Conservation (phyloP, 306 rosid genomes). For the Acacia crassicarpa region DNA sequence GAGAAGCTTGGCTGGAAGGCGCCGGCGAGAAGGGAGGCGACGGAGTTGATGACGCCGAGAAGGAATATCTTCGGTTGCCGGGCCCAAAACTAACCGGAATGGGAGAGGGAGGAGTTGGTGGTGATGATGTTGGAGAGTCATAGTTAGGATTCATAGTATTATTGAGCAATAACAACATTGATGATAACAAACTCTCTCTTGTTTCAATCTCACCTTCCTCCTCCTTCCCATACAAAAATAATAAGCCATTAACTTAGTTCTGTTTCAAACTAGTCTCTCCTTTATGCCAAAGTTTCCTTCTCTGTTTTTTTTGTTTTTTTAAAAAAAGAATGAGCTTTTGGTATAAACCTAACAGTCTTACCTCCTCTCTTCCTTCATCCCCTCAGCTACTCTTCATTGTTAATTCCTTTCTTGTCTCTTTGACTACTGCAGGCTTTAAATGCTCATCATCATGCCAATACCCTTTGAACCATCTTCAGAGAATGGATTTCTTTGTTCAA, state of each 20-base stretch:
- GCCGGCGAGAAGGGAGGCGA: constrained; percentile 65
- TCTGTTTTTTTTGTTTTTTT: background rate
- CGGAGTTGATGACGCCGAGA: constrained; percentile 61
- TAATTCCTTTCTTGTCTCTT: constrained; percentile 4
- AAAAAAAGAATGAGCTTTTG: constrained; percentile 30
- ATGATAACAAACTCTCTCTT: background rate
- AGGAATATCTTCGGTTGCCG: constrained; percentile 53
- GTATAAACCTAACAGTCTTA: constrained; percentile 60
- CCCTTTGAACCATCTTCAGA: background rate
- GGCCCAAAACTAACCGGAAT: constrained; percentile 78
- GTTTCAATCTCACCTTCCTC: constrained; percentile 16
- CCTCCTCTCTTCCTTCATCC: background rate
- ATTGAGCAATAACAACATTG: constrained; percentile 8
- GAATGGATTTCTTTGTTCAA: background rate
- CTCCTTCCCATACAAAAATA: constrained; percentile 3
- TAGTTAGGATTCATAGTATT: constrained; percentile 26
- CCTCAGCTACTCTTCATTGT: constrained; percentile 16
- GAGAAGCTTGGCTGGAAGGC: constrained; percentile 46
- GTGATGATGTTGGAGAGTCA: constrained; percentile 68
- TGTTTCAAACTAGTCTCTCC: background rate
- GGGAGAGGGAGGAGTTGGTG: constrained; percentile 86
- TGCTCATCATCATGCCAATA: background rate
- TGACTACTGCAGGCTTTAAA: constrained; percentile 29
- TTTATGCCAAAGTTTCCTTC: background rate
- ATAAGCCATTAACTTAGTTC: background rate